Evolutionary conservation across 345 rosid species (phyloP).

Genomic region (Carallia brachiata): DNA sequence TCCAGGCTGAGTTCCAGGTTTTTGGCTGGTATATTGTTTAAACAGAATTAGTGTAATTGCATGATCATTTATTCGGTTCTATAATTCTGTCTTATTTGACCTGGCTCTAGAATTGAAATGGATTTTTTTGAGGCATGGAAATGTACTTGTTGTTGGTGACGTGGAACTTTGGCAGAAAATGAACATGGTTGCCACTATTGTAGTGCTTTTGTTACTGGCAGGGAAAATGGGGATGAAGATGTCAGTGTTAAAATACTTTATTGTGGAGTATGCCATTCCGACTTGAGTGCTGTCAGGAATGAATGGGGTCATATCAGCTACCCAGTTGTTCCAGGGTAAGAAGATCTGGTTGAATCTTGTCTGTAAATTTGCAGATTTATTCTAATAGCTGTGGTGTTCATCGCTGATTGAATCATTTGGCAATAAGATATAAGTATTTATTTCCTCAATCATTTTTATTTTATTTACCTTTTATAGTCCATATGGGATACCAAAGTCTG

Average conservation of each 20-base stretch:
- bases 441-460: background rate
- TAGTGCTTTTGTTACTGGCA: slow-evolving; percentile 20
- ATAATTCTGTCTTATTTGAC: too few species aligned
- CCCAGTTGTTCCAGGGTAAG: slow-evolving; percentile 87
- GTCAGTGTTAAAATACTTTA: slow-evolving; percentile 72
- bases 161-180: too few species aligned
- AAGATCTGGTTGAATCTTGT: background rate
- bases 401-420: background rate
- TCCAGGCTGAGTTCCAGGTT: too few species aligned
- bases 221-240: slow-evolving; percentile 80
- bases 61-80: too few species aligned
- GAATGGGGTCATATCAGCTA: slow-evolving; percentile 71
- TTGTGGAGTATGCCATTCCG: slow-evolving; percentile 87
- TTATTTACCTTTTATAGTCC: too few species aligned
- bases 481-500: too few species aligned
- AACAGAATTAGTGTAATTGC: too few species aligned
- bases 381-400: background rate
- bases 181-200: background rate
- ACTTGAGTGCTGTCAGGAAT: slow-evolving; percentile 56
- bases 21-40: too few species aligned
- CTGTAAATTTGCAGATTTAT: background rate
- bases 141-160: too few species aligned
- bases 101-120: too few species aligned
- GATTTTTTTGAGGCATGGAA: too few species aligned
- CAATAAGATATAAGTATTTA: background rate